These are phyloP conservation scores for Nosema bombycis DNA, from an alignment of 371 early-diverging fungal genomes.

Conservation along the genomic window DNA sequence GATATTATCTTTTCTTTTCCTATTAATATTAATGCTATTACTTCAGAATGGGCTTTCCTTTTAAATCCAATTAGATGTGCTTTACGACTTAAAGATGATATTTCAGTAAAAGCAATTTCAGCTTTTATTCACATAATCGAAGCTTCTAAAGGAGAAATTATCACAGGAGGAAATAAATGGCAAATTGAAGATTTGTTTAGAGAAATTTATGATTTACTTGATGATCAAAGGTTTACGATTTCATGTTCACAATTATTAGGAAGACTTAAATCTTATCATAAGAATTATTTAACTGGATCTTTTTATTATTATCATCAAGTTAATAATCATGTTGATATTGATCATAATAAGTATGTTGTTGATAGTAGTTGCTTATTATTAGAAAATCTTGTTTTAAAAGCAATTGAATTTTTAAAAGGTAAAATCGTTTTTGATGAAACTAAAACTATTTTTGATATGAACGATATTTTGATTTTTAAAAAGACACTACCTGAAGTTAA, in stretches of 20 bases:
- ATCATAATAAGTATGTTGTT: neutral
- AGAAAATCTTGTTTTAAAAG: slow-evolving; percentile 1
- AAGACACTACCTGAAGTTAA: no score
- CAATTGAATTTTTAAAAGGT: slow-evolving; percentile 20
- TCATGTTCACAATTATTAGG: slow-evolving; percentile 30
- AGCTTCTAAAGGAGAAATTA: slow-evolving; percentile 17
- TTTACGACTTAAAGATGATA: neutral
- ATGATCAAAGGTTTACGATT: neutral
- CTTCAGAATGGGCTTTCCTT: slow-evolving; percentile 18
- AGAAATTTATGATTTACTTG: neutral
- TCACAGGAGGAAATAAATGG: neutral
- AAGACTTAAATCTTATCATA: slow-evolving; percentile 38
- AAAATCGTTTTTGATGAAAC: neutral
- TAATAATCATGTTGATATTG: neutral
- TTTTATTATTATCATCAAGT: neutral
- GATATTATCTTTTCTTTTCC: slow-evolving; percentile 35
- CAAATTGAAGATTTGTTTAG: neutral
- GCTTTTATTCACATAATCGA: slow-evolving; percentile 31
- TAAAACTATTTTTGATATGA: no score
- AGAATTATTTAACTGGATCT: neutral
- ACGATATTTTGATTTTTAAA: neutral
- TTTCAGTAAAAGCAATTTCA: slow-evolving; percentile 11
- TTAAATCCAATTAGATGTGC: slow-evolving; percentile 22
- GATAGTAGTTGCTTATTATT: neutral
- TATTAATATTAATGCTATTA: slow-evolving; percentile 25